phyloP scores from a whole-genome alignment of 208 protist species.

The Trypanosomatidae sp. region DNA sequence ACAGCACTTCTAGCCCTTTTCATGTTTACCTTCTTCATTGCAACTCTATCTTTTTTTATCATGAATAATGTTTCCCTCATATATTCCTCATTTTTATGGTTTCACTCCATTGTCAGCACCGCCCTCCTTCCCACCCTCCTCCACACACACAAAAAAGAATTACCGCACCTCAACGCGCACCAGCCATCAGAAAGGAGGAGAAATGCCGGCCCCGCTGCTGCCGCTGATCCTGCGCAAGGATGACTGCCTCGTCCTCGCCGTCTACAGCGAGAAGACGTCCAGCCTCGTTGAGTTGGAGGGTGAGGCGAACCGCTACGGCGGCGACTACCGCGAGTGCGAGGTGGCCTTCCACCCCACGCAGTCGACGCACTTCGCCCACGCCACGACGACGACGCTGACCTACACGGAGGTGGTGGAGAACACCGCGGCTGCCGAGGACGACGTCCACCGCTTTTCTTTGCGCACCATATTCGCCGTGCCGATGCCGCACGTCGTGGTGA shows the following conservation, averaged over 20 bases:
- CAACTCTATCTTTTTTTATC: too few relatives aligned
- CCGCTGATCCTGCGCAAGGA: conserved; percentile 81
- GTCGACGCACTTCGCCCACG: conserved; percentile 67
- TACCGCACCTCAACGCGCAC: too few relatives aligned
- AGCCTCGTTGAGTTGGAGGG: conserved; percentile 48
- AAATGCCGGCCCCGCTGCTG: conserved; percentile 27
- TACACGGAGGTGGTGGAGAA: conserved; percentile 57
- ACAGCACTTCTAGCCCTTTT: too few relatives aligned
- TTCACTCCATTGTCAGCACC: too few relatives aligned
- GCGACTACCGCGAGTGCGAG: conserved; percentile 88
- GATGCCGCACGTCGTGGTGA: conserved; percentile 62
- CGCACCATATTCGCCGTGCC: conserved; percentile 55
- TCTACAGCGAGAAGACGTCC: conserved; percentile 60
- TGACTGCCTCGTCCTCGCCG: conserved; percentile 57
- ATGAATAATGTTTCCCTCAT: too few relatives aligned
- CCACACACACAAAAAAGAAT: too few relatives aligned
- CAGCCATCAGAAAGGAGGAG: too few relatives aligned
- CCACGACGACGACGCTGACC: conserved; percentile 68
- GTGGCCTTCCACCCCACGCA: conserved; percentile 62
- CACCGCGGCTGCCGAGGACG: conserved; percentile 16
- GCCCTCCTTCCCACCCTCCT: too few relatives aligned
- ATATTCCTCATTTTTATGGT: too few relatives aligned
- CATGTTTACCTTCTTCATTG: too few relatives aligned
- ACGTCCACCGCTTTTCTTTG: conserved; percentile 24
- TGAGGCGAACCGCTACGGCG: conserved; percentile 38